Evolutionary conservation across 1,139 yeast genomes (phyloP).

Genomic region (Blastobotrys illinoisensis): DNA sequence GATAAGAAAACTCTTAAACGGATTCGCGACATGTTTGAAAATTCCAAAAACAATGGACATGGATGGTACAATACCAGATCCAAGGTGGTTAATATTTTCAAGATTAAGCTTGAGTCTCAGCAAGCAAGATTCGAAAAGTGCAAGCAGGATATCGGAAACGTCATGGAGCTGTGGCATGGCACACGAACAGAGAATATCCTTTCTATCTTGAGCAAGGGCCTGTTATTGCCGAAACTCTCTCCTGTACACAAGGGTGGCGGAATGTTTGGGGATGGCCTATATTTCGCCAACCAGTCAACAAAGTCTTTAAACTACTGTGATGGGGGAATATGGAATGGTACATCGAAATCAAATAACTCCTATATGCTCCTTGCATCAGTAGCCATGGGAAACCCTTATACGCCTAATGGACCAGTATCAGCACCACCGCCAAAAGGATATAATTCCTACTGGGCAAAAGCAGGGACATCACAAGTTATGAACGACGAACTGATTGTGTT

Average conservation of each 20-base stretch:
- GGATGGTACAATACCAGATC: neutral
- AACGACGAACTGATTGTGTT: neutral
- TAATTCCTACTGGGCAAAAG: neutral
- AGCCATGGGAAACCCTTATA: neutral
- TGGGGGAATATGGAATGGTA: neutral
- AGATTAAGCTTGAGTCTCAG: neutral
- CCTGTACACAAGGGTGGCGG: neutral
- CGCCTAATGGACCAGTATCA: neutral
- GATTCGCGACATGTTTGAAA: neutral
- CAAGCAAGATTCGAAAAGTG: neutral
- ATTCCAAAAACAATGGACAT: neutral
- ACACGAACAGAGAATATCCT: neutral
- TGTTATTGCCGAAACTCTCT: neutral
- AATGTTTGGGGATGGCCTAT: neutral
- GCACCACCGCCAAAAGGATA: neutral
- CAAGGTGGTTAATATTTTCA: neutral
- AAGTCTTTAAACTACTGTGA: neutral
- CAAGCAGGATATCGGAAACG: neutral
- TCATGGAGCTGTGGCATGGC: neutral
- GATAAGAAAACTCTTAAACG: neutral
- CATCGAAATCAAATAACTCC: neutral
- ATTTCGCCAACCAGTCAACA: neutral
- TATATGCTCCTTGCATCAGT: neutral
- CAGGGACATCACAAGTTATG: neutral
- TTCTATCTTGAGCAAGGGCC: neutral